Conservation (phyloP, 2,329 filamentous ascomycete species). For the Colletotrichum plurivorum region DNA sequence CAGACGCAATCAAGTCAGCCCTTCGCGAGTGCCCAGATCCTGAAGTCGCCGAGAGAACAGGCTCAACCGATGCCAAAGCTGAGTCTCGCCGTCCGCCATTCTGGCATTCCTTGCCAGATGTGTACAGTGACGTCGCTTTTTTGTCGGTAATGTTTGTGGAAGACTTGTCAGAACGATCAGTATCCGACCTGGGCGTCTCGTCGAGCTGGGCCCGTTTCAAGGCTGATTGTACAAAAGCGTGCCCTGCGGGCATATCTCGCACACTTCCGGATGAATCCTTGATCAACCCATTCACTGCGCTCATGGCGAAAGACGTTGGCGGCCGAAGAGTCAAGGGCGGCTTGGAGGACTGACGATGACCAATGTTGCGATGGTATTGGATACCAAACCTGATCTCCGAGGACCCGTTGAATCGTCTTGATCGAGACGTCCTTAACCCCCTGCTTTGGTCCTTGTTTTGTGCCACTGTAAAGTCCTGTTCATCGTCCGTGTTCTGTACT, state of each 20-base stretch:
- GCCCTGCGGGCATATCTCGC: slow-evolving; percentile 34
- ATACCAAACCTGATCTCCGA: slow-evolving; percentile 12
- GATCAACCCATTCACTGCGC: slow-evolving; percentile 24
- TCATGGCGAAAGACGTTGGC: slow-evolving; percentile 1
- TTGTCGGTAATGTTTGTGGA: not conserved
- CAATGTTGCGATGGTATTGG: slow-evolving; percentile 1
- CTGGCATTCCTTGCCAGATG: not conserved
- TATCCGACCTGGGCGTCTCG: not conserved
- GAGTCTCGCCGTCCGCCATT: not conserved
- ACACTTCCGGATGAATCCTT: slow-evolving; percentile 18
- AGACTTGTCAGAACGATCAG: not conserved
- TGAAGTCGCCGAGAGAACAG: not conserved
- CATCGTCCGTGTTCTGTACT: not conserved
- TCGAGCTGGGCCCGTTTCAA: slow-evolving; percentile 7
- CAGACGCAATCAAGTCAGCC: not conserved
- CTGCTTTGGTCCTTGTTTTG: slow-evolving; percentile 3
- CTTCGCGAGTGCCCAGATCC: not conserved
- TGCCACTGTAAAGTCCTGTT: not conserved
- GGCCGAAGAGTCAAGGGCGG: not conserved
- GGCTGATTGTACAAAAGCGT: slow-evolving; percentile 17
- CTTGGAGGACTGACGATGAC: not conserved
- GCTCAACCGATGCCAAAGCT: not conserved
- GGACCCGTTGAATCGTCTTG: not conserved
- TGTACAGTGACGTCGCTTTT: not conserved
- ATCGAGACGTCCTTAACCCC: not conserved